Base-by-base conservation (phyloP, 345 rosid genomes). In the Linum lewisii region DNA sequence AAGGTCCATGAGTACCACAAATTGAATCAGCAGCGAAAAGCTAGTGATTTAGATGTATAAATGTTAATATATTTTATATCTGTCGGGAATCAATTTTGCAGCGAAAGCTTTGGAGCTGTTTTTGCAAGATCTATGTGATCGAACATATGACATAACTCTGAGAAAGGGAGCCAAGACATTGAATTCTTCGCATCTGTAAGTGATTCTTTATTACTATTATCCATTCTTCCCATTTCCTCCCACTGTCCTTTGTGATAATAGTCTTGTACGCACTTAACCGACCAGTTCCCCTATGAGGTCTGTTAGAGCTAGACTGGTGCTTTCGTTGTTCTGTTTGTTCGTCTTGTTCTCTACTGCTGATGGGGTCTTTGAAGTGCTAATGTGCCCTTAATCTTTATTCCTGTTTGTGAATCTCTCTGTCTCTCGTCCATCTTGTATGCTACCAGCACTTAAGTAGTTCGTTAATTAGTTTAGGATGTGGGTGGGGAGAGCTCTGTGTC, bases 51-150 rank as follows among this genome's bases (percentile, higher is more conserved):
- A 26, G 32, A 26, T 26, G 32, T 26, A 26, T 26, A 26, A 26
- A 26, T 26, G 32, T 26, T 26, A 26, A 20, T 54, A 2, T 22
- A 5, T 54, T 22, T 21, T 15, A 5, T 14, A 54, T 54, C 21
- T 51, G 5, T 21, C 5, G 20, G 57, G 16, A 2, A 4, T 22
- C 6, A 22, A 22, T 54, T 54, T 18, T 14, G 19, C 76, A 86
- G 94, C 89, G 59, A 86, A 86, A 76, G 90, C 90, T 23, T 73
- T 83, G 79, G 94, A 86, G 60, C 67, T 83, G 1, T 86, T 86
- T 65, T 67, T 86, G 62, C 85, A 86, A 81, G 89, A 86, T 65
- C 75, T 86, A 7, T 86, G 94, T 73, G 77, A 79, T 54, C 80
- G 70, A n/a, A 83, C 89, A n/a, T 81, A 81, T 63, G 76, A 67